These are phyloP conservation scores for Colletotrichum sp. DNA, from an alignment of 2,329 filamentous ascomycete species.

Conservation along the genomic window DNA sequence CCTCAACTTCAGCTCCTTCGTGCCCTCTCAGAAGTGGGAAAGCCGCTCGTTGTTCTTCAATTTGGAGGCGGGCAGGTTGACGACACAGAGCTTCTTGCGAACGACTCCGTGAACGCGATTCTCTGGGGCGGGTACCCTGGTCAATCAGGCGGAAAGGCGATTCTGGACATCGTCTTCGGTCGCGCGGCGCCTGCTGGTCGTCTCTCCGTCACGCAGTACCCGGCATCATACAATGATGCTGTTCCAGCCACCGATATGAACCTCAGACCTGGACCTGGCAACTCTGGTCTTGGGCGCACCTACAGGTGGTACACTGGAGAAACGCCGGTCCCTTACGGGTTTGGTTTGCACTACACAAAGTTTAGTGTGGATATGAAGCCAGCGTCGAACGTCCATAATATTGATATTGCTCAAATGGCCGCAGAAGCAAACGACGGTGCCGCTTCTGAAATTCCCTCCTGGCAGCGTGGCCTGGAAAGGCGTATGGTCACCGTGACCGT, in stretches of 20 bases:
- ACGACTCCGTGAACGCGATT: conserved; percentile 53
- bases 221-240: conserved; percentile 51
- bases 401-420: not conserved
- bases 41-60: conserved; percentile 57
- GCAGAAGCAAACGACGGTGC: not conserved
- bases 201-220: conserved; percentile 62
- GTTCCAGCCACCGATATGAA: conserved; percentile 62
- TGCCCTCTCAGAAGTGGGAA: conserved; percentile 39
- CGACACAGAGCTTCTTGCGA: conserved; percentile 50
- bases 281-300: conserved; percentile 53
- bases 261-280: conserved; percentile 43
- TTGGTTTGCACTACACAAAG: conserved; percentile 63
- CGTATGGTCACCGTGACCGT: conserved; percentile 38
- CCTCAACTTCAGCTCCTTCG: conserved; percentile 4
- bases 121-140: conserved; percentile 67
- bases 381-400: not conserved
- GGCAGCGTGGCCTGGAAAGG: not conserved
- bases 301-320: conserved; percentile 62
- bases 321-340: conserved; percentile 57
- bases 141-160: conserved; percentile 61
- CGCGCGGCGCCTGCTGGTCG: conserved; percentile 55
- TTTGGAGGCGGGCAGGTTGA: conserved; percentile 62
- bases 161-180: conserved; percentile 60
- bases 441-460: not conserved
- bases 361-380: conserved; percentile 38